These are phyloP conservation scores for Arachis hypogaea DNA, from an alignment of 306 rosid species.

Conservation along the genomic window DNA sequence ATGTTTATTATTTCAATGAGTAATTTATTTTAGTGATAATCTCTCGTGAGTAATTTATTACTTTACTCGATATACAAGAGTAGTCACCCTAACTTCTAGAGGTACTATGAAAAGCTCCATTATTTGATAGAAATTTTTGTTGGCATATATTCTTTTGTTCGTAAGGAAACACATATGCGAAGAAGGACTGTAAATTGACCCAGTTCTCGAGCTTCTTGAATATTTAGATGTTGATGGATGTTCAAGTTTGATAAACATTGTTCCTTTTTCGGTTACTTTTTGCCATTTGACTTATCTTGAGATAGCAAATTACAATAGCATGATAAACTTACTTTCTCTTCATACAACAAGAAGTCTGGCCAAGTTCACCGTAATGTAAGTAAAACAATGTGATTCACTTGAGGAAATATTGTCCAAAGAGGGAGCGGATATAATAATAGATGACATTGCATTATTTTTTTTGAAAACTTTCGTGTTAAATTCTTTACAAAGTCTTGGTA, in stretches of 20 bases:
- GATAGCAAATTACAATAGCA: background rate
- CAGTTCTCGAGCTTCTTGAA: conserved; percentile 3
- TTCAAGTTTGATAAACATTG: background rate
- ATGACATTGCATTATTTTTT: background rate
- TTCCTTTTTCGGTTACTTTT: background rate
- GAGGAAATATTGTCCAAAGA: background rate
- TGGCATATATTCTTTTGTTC: too few species aligned
- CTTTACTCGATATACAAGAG: too few species aligned
- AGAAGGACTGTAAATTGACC: background rate
- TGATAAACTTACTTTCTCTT: background rate
- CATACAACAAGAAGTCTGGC: background rate
- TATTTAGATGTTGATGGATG: background rate
- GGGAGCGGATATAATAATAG: background rate
- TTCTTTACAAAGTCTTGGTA: background rate
- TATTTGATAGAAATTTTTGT: too few species aligned
- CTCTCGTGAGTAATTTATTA: too few species aligned
- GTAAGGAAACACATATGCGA: background rate
- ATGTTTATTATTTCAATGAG: too few species aligned
- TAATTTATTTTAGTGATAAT: too few species aligned
- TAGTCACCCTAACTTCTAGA: too few species aligned
- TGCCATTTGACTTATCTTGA: background rate
- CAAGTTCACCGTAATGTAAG: background rate
- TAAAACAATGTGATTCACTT: background rate
- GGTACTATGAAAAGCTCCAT: too few species aligned
- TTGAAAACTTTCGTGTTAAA: background rate